A percentile compares a stretch with the other conserved stretches of the same genome.
Evolutionary conservation across 2,329 filamentous ascomycete genomes (phyloP).

Genomic region (Rhexocercosporidium sp.): DNA sequence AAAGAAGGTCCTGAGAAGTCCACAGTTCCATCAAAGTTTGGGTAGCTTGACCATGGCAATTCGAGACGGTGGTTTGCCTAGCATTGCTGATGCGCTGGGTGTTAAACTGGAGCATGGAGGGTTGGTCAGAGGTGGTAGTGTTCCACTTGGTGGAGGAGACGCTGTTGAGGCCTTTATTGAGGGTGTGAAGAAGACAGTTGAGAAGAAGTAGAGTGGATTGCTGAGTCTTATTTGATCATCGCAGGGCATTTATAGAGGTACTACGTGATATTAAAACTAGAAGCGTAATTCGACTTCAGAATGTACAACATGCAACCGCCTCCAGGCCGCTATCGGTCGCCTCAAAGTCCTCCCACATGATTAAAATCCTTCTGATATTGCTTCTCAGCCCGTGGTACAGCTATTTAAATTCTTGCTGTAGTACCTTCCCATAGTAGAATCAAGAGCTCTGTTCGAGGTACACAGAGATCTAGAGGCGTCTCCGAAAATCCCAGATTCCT

Average conservation of each 20-base stretch:
- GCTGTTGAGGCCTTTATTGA: constrained; percentile 91
- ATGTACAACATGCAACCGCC: not conserved
- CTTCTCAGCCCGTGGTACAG: no score
- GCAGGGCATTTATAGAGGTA: not conserved
- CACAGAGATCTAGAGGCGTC: no score
- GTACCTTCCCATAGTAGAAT: no score
- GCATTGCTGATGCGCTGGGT: constrained; percentile 83
- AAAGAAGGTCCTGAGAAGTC: constrained; percentile 81
- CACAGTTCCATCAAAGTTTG: constrained; percentile 88
- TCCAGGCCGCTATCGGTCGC: not conserved
- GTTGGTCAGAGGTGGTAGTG: constrained; percentile 74
- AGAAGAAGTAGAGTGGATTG: constrained; percentile 45
- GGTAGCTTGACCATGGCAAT: constrained; percentile 86
- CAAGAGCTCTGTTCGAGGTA: no score
- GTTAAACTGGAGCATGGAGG: constrained; percentile 86
- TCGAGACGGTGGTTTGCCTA: constrained; percentile 87
- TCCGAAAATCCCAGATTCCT: no score
- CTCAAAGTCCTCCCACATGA: not conserved
- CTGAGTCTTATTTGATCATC: not conserved
- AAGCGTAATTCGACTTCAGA: not conserved
- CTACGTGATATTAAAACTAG: not conserved
- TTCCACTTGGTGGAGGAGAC: constrained; percentile 86
- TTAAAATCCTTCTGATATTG: no score
- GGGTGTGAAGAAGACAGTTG: constrained; percentile 80
- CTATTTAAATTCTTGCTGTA: no score